Evolutionary conservation across 2,329 filamentous ascomycete species (phyloP).

Genomic region (Leptographium procerum): DNA sequence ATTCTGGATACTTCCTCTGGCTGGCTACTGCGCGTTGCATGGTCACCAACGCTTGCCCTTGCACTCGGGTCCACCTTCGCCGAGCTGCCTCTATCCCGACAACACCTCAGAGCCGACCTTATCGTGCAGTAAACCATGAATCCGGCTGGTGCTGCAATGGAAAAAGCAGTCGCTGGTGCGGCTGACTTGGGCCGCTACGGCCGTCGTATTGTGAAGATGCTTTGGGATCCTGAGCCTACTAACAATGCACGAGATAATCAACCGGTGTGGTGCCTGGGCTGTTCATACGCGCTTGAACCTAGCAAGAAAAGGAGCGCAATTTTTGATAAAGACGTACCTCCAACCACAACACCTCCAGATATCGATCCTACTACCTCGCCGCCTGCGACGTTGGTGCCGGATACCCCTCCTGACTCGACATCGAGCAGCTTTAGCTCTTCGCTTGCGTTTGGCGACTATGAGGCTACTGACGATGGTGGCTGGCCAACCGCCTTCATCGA

Average conservation of each 20-base stretch:
- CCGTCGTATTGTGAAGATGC: conserved; percentile 76
- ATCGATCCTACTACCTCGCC: conserved; percentile 3
- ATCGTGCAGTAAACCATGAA: background rate
- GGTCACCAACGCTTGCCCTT: background rate
- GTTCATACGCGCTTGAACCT: conserved; percentile 34
- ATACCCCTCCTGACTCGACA: conserved; percentile 36
- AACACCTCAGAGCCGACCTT: background rate
- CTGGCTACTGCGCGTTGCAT: background rate
- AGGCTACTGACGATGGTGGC: conserved; percentile 32
- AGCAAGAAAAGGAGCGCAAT: conserved; percentile 9
- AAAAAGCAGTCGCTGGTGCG: conserved; percentile 32
- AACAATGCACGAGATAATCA: conserved; percentile 59
- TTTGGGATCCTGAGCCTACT: conserved; percentile 81
- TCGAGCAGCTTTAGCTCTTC: conserved; percentile 42
- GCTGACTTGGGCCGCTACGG: conserved; percentile 64
- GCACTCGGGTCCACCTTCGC: background rate
- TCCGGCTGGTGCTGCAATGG: conserved; percentile 14
- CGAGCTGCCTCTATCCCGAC: background rate
- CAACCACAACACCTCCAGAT: conserved; percentile 4
- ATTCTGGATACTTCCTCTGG: background rate
- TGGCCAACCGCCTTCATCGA: conserved; percentile 83
- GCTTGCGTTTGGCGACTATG: conserved; percentile 33
- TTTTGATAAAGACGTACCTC: conserved; percentile 8
- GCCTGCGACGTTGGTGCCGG: conserved; percentile 17
- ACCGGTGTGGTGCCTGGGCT: conserved; percentile 74